Conservation (phyloP, 2,329 filamentous ascomycete genomes). For the Beauveria varroae region DNA sequence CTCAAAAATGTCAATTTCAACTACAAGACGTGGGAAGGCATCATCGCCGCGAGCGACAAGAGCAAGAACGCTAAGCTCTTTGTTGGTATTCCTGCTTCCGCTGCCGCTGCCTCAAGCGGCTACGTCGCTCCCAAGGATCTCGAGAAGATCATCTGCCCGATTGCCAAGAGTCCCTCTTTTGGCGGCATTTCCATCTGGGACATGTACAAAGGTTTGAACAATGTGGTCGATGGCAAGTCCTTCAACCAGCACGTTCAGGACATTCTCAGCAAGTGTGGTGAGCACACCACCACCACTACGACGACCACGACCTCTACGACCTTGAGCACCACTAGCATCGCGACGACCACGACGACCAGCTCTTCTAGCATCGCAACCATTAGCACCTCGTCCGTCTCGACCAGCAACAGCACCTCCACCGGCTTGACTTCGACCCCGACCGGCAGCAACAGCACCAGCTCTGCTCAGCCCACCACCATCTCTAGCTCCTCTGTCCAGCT, state of each 20-base stretch:
- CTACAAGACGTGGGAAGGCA: slow-evolving; percentile 33
- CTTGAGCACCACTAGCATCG: neutral
- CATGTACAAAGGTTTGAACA: slow-evolving; percentile 26
- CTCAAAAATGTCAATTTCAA: slow-evolving; percentile 31
- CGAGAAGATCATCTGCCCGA: slow-evolving; percentile 31
- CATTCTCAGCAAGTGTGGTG: slow-evolving; percentile 28
- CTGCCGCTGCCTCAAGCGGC: slow-evolving; percentile 18
- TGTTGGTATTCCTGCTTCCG: slow-evolving; percentile 31
- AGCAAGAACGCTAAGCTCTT: slow-evolving; percentile 38
- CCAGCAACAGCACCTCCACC: neutral
- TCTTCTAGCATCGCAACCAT: slow-evolving; percentile 6
- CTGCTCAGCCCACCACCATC: neutral
- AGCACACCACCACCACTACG: slow-evolving; percentile 18
- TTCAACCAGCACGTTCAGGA: slow-evolving; percentile 31
- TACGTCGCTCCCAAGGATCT: slow-evolving; percentile 29
- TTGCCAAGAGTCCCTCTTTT: slow-evolving; percentile 30
- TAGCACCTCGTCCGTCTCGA: slow-evolving; percentile 11
- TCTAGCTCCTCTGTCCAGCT: neutral
- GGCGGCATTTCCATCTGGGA: slow-evolving; percentile 42
- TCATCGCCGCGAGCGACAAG: slow-evolving; percentile 24
- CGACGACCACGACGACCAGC: slow-evolving; percentile 3
- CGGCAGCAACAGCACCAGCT: neutral
- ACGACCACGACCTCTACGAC: slow-evolving; percentile 16
- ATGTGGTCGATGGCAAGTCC: slow-evolving; percentile 25
- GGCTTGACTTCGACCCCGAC: neutral